Percentiles rank a stretch among this genome's conserved stretches.
Conservation (phyloP, 345 rosid species). For the Arabidopsis arenosa region DNA sequence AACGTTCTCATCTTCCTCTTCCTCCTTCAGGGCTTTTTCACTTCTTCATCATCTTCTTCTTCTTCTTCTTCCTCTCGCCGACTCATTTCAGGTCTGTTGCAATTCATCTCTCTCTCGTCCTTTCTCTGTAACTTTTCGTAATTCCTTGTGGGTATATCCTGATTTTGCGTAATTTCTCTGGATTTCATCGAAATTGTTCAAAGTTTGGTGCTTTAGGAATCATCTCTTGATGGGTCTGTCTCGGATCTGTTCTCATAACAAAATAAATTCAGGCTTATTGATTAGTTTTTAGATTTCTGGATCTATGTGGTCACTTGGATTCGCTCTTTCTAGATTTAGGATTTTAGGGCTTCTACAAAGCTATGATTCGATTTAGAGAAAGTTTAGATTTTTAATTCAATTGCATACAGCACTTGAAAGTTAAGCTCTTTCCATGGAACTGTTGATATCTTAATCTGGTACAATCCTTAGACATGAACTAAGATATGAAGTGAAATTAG, state of each 20-base stretch:
- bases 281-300: conserved; percentile 1
- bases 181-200: background rate
- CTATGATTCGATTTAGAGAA: background rate
- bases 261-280: background rate
- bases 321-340: too few relatives aligned
- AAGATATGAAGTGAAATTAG: too few relatives aligned
- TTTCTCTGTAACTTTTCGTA: background rate
- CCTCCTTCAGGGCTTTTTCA: conserved; percentile 67
- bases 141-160: conserved; percentile 17
- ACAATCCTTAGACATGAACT: too few relatives aligned
- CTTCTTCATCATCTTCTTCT: conserved; percentile 52
- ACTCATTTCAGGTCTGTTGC: conserved; percentile 55
- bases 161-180: background rate
- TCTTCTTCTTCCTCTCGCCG: conserved; percentile 48
- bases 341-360: background rate
- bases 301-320: conserved; percentile 1
- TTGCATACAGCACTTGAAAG: background rate
- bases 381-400: background rate
- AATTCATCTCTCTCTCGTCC: background rate
- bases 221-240: conserved; percentile 20
- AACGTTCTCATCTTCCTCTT: conserved; percentile 61
- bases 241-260: conserved; percentile 31
- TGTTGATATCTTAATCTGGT: conserved; percentile 7
- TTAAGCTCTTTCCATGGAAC: background rate
- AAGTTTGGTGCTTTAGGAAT: conserved; percentile 34